Conservation (phyloP, 495 filamentous ascomycete species). For the Xylaria bambusicola region DNA sequence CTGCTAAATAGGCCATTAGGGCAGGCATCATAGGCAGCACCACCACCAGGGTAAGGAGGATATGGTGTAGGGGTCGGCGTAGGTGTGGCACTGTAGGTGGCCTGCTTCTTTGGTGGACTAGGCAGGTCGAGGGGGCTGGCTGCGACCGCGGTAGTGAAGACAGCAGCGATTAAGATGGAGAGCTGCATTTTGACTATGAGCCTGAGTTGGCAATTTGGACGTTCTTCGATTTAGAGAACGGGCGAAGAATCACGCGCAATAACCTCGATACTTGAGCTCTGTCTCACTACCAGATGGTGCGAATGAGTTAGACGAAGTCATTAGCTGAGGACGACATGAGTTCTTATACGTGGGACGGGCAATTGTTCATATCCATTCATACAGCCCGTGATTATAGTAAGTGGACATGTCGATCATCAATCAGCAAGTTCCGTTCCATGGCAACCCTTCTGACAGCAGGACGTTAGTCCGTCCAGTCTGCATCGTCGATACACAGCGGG, state of each 20-base stretch:
- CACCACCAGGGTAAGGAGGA: slow-evolving; percentile 7
- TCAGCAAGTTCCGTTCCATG: no score
- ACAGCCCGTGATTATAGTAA: no score
- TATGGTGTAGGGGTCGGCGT: background rate
- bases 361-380: background rate
- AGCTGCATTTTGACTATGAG: slow-evolving; percentile 13
- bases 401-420: no score
- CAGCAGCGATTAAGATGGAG: slow-evolving; percentile 1
- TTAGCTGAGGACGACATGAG: background rate
- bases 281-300: background rate
- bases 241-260: slow-evolving; percentile 1
- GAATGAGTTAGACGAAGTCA: background rate
- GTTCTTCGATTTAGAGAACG: background rate
- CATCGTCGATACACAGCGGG: no score
- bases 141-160: slow-evolving; percentile 9
- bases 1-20: slow-evolving; percentile 22
- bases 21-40: slow-evolving; percentile 6
- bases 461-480: no score
- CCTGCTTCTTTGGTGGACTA: background rate
- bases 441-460: no score
- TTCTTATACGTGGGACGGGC: background rate
- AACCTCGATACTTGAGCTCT: background rate
- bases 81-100: slow-evolving; percentile 4
- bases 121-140: slow-evolving; percentile 11
- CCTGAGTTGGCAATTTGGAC: slow-evolving; percentile 1